Evolutionary conservation across 129 eudicot genomes (phyloP), one percentile per base, ranked within the genome.

Genomic region (Erigeron canadensis): DNA sequence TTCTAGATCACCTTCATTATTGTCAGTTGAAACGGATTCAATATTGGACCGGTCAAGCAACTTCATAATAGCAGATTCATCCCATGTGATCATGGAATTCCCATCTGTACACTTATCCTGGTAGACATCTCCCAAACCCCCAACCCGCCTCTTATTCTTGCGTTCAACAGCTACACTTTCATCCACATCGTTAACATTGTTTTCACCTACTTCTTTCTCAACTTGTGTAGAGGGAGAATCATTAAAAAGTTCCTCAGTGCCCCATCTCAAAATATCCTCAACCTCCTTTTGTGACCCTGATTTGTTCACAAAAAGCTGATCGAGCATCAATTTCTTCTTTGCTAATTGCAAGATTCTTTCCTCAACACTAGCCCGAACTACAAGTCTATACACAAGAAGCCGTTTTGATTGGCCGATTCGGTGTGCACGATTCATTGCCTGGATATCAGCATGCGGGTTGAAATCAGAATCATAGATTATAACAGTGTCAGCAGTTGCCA

Each of bases 401-500:
- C 96, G 73, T 0, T 85, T 94, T 1, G 97, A 90, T 66, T 94
- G 99, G n/a, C 99, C 99, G 45, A 94, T 94, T 48, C 99, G 88
- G 74, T 94, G 99, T 0, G 99, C 99, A 67, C 99, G 93, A 67
- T 94, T 94, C 99, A 94, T 94, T 59, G 99, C 99, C 70, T 94
- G 99, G 57, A 94, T 90, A 82, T 94, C 99, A 3, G 97, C 99
- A 71, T 94, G 99, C 0, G 99, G 99, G 71, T 94, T 94, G 75
- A 90, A 94, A 75, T 94, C 99, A 17, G 99, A 94, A 82, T 94
- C 99, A 69, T 94, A 94, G 19, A 94, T 90, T 63, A 94, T 83
- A n/a, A 94, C 99, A 22, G 99, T 94, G 68, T 94, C 99, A 22
- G 99, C 99, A 58, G 94, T 87, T n/a, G 99, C 99, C 79, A 94